Conservation (phyloP, 2,329 filamentous ascomycete species). For the Fusarium poae region DNA sequence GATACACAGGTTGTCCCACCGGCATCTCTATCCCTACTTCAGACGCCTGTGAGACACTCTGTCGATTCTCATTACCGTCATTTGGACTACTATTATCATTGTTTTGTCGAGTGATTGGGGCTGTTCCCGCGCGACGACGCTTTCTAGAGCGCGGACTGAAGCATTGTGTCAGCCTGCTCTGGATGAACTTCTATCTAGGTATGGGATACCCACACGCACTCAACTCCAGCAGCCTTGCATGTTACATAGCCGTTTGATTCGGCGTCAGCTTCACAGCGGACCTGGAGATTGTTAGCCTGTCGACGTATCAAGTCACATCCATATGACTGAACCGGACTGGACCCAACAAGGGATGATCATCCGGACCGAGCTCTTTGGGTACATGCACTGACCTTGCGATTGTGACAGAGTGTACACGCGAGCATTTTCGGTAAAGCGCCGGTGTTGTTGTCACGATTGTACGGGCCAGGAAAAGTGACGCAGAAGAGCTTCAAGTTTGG, state of each 20-base stretch:
- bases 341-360: background rate
- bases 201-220: background rate
- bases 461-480: background rate
- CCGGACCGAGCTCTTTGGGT: background rate
- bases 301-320: background rate
- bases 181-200: background rate
- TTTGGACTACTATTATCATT: background rate
- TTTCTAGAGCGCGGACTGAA: conserved; percentile 1
- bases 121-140: background rate
- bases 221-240: background rate
- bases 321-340: background rate
- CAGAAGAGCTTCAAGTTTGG: background rate
- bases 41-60: background rate
- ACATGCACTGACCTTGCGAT: conserved; percentile 7
- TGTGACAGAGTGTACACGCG: conserved; percentile 3
- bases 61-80: background rate
- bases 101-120: background rate
- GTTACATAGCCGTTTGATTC: background rate
- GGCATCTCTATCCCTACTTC: background rate
- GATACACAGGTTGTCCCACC: background rate
- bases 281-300: background rate
- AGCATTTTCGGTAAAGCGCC: background rate
- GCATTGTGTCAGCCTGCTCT: background rate
- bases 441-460: background rate
- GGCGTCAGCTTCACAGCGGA: background rate